Conservation (phyloP, 2,329 filamentous ascomycete species). For the Sclerotiophoma versabilis region DNA sequence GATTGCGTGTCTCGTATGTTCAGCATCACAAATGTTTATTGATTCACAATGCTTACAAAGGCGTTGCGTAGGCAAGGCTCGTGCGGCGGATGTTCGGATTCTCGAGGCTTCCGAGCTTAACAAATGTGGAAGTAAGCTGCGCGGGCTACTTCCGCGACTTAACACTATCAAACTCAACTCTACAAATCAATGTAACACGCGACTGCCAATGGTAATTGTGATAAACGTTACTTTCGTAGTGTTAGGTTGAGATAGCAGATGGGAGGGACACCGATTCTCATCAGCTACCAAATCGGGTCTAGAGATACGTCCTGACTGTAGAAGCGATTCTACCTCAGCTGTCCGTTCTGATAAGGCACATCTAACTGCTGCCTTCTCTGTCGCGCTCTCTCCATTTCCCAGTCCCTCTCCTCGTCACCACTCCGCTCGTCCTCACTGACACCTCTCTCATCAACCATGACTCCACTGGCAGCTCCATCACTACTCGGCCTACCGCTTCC, state of each 20-base stretch:
- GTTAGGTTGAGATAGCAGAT: no score
- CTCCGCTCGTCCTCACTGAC: conserved; percentile 47
- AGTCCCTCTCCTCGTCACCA: conserved; percentile 29
- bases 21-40: conserved; percentile 3
- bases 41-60: conserved; percentile 10
- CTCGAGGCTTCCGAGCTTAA: conserved; percentile 9
- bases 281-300: no score
- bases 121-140: neutral
- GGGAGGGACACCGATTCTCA: no score
- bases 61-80: conserved; percentile 4
- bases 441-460: conserved; percentile 53
- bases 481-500: conserved; percentile 27
- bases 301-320: neutral
- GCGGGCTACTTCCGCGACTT: conserved; percentile 9
- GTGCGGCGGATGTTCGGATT: conserved; percentile 7
- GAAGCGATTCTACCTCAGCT: neutral
- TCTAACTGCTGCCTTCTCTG: conserved; percentile 22
- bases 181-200: no score
- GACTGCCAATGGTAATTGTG: no score
- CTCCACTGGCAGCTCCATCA: conserved; percentile 33
- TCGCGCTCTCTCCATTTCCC: neutral
- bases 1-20: conserved; percentile 3
- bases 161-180: neutral
- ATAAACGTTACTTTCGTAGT: no score
- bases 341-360: conserved; percentile 16